These are phyloP conservation scores for Thermothielavioides terrestris DNA, from an alignment of 495 filamentous ascomycete species.

Conservation along the genomic window DNA sequence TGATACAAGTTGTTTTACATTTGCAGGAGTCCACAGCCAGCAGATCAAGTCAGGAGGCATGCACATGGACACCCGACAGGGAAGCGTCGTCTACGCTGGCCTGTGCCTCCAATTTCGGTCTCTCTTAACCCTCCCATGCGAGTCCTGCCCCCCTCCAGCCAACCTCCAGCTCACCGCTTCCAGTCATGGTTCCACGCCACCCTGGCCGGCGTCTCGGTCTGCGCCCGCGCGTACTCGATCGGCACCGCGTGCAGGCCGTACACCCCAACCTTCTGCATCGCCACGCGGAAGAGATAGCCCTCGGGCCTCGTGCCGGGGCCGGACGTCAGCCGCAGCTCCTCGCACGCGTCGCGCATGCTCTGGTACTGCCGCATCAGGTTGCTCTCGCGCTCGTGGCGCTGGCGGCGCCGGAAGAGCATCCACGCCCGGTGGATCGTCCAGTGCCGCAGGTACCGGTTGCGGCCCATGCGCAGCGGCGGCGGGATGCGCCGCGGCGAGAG, in stretches of 20 bases:
- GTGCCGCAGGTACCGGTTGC: conserved; percentile 82
- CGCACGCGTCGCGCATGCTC: conserved; percentile 69
- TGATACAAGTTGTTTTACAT: conserved; percentile 6
- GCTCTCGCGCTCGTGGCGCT: conserved; percentile 49
- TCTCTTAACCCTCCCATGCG: background rate
- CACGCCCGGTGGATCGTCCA: conserved; percentile 99
- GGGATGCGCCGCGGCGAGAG: conserved; percentile 37
- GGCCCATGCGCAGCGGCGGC: conserved; percentile 74
- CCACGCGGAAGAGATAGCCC: conserved; percentile 72
- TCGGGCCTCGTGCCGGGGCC: conserved; percentile 52
- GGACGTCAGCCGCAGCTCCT: conserved; percentile 64
- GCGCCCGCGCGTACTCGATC: conserved; percentile 77
- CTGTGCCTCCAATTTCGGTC: background rate
- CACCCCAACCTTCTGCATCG: conserved; percentile 76
- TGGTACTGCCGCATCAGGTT: conserved; percentile 66
- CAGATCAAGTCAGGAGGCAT: no score
- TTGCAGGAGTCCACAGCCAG: no score
- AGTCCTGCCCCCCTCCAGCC: background rate
- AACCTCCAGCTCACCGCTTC: conserved; percentile 31
- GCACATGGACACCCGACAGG: no score
- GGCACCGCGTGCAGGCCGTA: conserved; percentile 58
- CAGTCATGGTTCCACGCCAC: conserved; percentile 74
- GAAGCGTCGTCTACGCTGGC: no score
- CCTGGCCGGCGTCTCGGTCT: conserved; percentile 65
- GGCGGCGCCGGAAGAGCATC: conserved; percentile 59